These are phyloP conservation scores for Wickerhamomyces sp. DNA, from an alignment of 1,139 yeast species.

Conservation along the genomic window DNA sequence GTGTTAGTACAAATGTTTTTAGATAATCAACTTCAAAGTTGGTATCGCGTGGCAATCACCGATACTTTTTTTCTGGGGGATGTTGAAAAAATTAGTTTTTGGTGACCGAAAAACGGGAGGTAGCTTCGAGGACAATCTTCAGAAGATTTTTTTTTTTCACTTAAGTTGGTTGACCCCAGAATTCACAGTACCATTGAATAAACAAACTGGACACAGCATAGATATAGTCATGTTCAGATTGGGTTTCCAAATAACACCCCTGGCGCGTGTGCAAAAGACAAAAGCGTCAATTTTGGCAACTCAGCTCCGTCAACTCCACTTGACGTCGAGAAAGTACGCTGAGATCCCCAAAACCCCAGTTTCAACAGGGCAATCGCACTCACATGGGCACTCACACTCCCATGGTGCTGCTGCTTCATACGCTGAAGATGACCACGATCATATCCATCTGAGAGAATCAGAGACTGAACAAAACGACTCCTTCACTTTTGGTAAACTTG, in stretches of 20 bases:
- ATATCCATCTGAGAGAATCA: slow-evolving; percentile 33
- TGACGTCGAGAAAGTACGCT: neutral
- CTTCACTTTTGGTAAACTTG: slow-evolving; percentile 26
- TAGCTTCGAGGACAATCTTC: neutral
- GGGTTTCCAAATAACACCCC: neutral
- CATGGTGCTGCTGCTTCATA: slow-evolving; percentile 12
- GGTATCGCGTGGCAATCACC: neutral
- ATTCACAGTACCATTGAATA: neutral
- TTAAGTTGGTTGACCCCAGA: neutral
- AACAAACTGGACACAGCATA: neutral
- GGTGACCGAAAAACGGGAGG: slow-evolving; percentile 1
- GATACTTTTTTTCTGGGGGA: neutral
- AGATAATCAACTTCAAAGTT: neutral
- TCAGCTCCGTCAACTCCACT: slow-evolving; percentile 2
- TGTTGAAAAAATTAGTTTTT: neutral
- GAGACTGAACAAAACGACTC: slow-evolving; percentile 34
- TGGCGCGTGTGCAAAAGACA: no score
- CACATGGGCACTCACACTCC: slow-evolving; percentile 20
- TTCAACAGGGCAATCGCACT: slow-evolving; percentile 24
- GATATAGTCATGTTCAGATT: slow-evolving; percentile 1
- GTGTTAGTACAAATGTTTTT: no score
- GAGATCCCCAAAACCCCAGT: slow-evolving; percentile 10
- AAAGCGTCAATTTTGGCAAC: neutral
- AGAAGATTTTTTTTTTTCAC: neutral
- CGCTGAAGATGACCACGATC: slow-evolving; percentile 26